Base-by-base conservation (phyloP, 768 basidiomycete genomes). In the Terana coerulea region DNA sequence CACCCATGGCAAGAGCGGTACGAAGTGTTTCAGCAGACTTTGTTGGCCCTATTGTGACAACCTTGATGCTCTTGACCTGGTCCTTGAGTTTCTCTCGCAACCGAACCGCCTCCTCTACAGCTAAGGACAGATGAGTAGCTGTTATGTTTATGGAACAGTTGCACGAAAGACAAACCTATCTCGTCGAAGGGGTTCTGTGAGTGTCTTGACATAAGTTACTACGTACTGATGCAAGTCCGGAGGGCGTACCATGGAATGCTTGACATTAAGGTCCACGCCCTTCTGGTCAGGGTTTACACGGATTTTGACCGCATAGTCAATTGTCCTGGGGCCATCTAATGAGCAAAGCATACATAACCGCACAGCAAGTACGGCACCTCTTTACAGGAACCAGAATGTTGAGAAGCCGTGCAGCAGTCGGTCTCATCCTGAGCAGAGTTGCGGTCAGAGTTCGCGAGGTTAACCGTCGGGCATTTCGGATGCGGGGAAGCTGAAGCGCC, bases 221-320 rank as follows among this genome's bases (percentile, higher is more conserved):
- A 45, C 41, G 39, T 21, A 48, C 17, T 17, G 15, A 26, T 4
- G 33, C 8, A 48, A 37, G 11, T 33, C 15, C 2, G 22, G 14
- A 26, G n/a, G 5, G 34, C 40, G 15, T 33, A 94, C 95, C 95
- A 99, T 98, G 1, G 93, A 95, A 72, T 99, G 97, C 78, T 99
- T 99, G 60, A 97, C 95, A 68, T 88, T 93, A 50, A 90, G 86
- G 75, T 99, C 95, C 35, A 99, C 83, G 12, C 94, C 97, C 30
- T 93, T 97, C 64, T 97, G 92, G 58, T 88, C 84, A 5, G 93
- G 81, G 66, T 95, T 95, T 44, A 99, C 92, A 46, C 95, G 89
- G 72, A 99, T 97, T 78, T 98, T 98, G 71, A 95, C 93, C 3
- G 93, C 88, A 83, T 91, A 99, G 73, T 98, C 97, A 46, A 99